phyloP scores from a whole-genome alignment of 306 rosid species.

The Sechiopsis laciniata region DNA sequence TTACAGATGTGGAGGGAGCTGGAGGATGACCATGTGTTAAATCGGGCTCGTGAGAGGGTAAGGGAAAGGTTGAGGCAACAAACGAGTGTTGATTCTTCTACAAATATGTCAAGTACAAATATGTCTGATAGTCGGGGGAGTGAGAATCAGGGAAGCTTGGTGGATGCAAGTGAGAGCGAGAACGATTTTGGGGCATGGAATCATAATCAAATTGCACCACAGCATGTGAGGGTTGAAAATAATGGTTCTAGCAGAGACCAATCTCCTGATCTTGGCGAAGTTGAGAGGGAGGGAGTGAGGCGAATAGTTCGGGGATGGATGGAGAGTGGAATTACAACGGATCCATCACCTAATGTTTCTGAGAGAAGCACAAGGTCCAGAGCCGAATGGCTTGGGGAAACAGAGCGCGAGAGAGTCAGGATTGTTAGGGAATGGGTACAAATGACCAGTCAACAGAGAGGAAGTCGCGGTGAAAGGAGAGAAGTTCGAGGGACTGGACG shows the following conservation, averaged over 20 bases:
- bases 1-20: constrained; percentile 98
- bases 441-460: constrained; percentile 94
- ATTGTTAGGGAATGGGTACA: constrained; percentile 98
- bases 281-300: constrained; percentile 98
- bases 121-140: constrained; percentile 72
- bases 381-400: constrained; percentile 99
- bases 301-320: constrained; percentile 98
- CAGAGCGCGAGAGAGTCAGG: constrained; percentile 99
- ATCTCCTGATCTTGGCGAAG: constrained; percentile 97
- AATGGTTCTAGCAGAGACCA: constrained; percentile 88
- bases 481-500: constrained; percentile 51
- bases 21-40: constrained; percentile 90
- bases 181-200: constrained; percentile 86
- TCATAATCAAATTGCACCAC: constrained; percentile 62
- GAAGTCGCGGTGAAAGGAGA: constrained; percentile 72
- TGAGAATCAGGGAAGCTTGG: constrained; percentile 82
- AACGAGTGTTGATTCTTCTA: constrained; percentile 62
- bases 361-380: constrained; percentile 65
- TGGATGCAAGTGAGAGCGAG: constrained; percentile 90
- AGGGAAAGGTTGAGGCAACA: constrained; percentile 80
- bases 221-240: constrained; percentile 43
- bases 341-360: constrained; percentile 64
- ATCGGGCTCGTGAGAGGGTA: constrained; percentile 81
- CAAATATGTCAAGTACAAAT: constrained; percentile 54
- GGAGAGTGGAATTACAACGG: constrained; percentile 94